These are phyloP conservation scores for Xylaria venustula DNA, from an alignment of 495 filamentous ascomycete species.

Conservation along the genomic window DNA sequence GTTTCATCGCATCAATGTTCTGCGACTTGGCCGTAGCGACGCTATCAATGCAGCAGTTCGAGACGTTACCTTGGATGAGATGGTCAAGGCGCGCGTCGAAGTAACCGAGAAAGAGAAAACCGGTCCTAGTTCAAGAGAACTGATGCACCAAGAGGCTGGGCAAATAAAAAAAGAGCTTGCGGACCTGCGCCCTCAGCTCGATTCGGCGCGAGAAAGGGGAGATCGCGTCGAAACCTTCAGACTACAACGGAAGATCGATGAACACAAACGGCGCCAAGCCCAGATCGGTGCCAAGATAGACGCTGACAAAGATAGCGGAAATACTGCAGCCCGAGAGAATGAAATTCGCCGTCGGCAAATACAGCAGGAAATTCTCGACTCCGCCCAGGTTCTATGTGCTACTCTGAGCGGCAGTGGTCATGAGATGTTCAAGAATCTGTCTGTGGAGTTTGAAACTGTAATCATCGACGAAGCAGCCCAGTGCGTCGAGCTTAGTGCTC, in stretches of 20 bases:
- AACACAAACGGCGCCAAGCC: constrained; percentile 69
- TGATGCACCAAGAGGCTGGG: constrained; percentile 80
- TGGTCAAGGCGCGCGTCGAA: constrained; percentile 73
- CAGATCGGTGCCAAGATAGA: constrained; percentile 79
- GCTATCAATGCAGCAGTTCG: constrained; percentile 86
- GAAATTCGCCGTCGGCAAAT: constrained; percentile 80
- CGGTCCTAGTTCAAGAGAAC: constrained; percentile 62
- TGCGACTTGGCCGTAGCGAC: constrained; percentile 89
- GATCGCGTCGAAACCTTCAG: constrained; percentile 55
- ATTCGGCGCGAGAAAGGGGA: constrained; percentile 65
- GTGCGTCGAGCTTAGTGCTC: constrained; percentile 93
- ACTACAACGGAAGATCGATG: constrained; percentile 74
- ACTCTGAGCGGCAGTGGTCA: constrained; percentile 95
- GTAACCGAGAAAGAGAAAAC: constrained; percentile 48
- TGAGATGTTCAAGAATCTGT: constrained; percentile 93
- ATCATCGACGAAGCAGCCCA: constrained; percentile 98
- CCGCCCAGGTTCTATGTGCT: constrained; percentile 89
- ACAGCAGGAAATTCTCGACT: constrained; percentile 87
- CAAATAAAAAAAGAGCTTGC: constrained; percentile 68
- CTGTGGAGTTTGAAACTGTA: constrained; percentile 96
- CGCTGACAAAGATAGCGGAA: constrained; percentile 77
- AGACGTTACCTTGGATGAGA: constrained; percentile 91
- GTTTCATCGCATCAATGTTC: constrained; percentile 70
- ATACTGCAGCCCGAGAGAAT: constrained; percentile 70
- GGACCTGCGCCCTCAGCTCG: constrained; percentile 63